Percentiles rank a stretch among this genome's conserved stretches.
Conservation (phyloP, 1,284 basidiomycete genomes). For the Ustilago shanxiensis region DNA sequence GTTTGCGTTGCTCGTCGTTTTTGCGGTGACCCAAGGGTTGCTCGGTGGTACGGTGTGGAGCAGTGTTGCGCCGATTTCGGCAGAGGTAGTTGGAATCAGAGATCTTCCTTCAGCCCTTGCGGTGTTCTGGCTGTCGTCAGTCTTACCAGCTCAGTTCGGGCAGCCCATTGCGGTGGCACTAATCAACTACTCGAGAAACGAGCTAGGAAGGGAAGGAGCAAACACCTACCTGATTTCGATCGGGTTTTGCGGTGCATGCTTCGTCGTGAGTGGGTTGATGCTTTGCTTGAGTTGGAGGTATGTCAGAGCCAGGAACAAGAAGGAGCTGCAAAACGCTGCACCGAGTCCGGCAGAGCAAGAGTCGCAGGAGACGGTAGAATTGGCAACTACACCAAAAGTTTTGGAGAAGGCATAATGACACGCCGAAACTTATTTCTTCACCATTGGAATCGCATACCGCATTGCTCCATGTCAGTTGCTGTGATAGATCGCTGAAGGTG, state of each 20-base stretch:
- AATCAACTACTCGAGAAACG: constrained; percentile 67
- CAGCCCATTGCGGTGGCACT: constrained; percentile 71
- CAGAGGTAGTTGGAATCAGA: constrained; percentile 70
- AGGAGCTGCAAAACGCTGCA: constrained; percentile 14
- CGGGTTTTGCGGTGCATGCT: constrained; percentile 70
- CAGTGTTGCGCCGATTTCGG: constrained; percentile 68
- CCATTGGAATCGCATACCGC: not conserved
- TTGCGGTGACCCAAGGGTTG: constrained; percentile 71
- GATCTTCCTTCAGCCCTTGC: constrained; percentile 71
- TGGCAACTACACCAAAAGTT: not conserved
- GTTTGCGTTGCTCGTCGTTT: constrained; percentile 71
- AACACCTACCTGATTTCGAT: constrained; percentile 70
- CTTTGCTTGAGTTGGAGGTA: constrained; percentile 70
- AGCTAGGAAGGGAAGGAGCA: constrained; percentile 64
- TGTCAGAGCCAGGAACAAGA: constrained; percentile 18
- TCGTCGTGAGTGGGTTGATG: constrained; percentile 59
- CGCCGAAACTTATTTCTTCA: too few relatives aligned
- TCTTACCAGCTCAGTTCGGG: constrained; percentile 68
- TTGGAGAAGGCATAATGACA: constrained; percentile 2
- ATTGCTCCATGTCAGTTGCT: not conserved
- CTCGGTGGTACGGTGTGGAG: constrained; percentile 71
- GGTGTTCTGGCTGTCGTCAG: constrained; percentile 71
- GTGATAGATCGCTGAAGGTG: not conserved
- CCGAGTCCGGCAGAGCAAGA: constrained; percentile 3
- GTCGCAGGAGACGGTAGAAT: constrained; percentile 2